These are phyloP conservation scores for Xylaria sp. DNA, from an alignment of 2,329 filamentous ascomycete species.

Conservation along the genomic window DNA sequence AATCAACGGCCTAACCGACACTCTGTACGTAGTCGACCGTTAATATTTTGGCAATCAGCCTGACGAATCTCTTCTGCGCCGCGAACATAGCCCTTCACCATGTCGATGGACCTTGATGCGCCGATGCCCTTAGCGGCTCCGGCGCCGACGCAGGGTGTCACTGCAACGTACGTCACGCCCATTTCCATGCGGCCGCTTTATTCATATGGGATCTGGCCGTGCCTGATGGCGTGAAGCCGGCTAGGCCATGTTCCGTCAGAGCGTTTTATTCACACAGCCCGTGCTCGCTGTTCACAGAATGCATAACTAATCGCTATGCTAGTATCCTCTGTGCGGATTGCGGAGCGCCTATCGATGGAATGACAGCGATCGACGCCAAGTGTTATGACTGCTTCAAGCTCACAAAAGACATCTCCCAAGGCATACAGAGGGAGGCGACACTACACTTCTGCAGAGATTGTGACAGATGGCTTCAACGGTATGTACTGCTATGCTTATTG, in stretches of 20 bases:
- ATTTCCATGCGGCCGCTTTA: conserved; percentile 8
- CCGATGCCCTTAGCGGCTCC: conserved; percentile 53
- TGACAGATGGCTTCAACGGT: conserved; percentile 33
- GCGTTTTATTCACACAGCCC: not conserved
- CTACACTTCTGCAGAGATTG: conserved; percentile 75
- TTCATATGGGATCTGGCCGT: not conserved
- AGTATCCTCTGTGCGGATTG: conserved; percentile 97
- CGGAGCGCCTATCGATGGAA: conserved; percentile 93
- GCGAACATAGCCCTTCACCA: conserved; percentile 40
- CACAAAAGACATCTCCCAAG: conserved; percentile 89
- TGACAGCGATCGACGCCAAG: conserved; percentile 80
- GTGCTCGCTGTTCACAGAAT: conserved; percentile 5
- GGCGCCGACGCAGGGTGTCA: conserved; percentile 37
- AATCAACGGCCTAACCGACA: not conserved
- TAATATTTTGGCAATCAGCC: not conserved
- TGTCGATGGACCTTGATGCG: conserved; percentile 65
- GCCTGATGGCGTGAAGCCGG: not conserved
- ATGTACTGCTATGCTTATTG: not conserved
- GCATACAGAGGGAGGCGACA: conserved; percentile 87
- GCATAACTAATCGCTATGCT: conserved; percentile 46
- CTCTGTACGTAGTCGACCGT: not conserved
- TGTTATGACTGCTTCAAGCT: conserved; percentile 97
- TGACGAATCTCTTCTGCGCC: not conserved
- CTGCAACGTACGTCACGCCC: conserved; percentile 58
- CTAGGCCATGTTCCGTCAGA: not conserved